These are phyloP conservation scores for Populus trichocarpa DNA, from an alignment of 441 rosid genomes.

Conservation along the genomic window DNA sequence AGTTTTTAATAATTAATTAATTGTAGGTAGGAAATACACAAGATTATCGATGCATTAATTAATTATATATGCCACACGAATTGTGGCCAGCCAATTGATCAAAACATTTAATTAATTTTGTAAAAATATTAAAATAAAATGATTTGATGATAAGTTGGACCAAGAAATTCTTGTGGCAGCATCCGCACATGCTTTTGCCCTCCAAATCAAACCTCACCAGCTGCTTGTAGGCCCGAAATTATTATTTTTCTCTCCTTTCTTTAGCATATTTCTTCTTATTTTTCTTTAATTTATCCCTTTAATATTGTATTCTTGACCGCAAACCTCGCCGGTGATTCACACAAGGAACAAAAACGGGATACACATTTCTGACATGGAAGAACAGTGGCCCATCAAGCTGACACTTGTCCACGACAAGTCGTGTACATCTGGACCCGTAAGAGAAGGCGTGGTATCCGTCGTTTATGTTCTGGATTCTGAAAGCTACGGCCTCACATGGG, in stretches of 20 bases:
- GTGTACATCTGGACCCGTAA: constrained; percentile 21
- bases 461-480: background rate
- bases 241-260: background rate
- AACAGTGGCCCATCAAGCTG: background rate
- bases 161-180: constrained; percentile 17
- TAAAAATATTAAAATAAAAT: background rate
- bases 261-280: background rate
- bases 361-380: constrained; percentile 18
- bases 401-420: constrained; percentile 2
- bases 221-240: constrained; percentile 21
- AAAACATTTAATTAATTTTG: constrained; percentile 6
- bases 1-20: too few relatives aligned
- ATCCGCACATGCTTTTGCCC: constrained; percentile 37
- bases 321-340: constrained; percentile 33
- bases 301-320: constrained; percentile 17
- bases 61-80: background rate
- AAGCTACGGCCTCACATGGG: constrained; percentile 29
- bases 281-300: background rate
- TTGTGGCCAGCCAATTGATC: background rate
- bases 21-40: too few relatives aligned
- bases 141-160: constrained; percentile 8
- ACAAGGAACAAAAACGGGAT: background rate
- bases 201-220: constrained; percentile 27
- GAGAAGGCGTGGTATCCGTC: constrained; percentile 20
- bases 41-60: too few relatives aligned